Base-by-base conservation (phyloP, 2,329 filamentous ascomycete species). In the Trichoderma koningii region DNA sequence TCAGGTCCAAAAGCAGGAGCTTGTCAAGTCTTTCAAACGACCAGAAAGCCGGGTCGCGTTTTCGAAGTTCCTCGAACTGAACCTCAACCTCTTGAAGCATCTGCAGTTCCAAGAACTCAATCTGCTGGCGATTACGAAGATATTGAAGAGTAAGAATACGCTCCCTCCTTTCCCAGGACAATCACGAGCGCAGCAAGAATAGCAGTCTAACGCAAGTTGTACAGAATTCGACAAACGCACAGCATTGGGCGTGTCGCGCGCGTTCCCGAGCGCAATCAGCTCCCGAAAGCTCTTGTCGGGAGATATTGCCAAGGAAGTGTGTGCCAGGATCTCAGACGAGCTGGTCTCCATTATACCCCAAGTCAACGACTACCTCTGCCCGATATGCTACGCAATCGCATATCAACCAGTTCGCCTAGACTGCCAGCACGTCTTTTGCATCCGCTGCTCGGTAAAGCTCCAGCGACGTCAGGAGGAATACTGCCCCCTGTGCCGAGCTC, bases 201-300 rank as follows among this genome's bases (percentile, higher is more conserved):
- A 14, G 44, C 3, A 12, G 17, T 21, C 34, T 63, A 21, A 50
- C 28, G 23, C 26, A 53, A 21, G 17, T 14, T 38, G 9, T 68
- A 88, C 69, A 93, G 87, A 94, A 77, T 96, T 96, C 73, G 91
- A 95, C 77, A 96, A 96, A 76, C 86, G 87, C 66, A 96, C 92
- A 1, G 87, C 89, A 0, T 80, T 96, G 21, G 87, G 89, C 28
- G 87, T 89, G 1, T 87, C 87, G 45, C 79, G 84, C 42, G 82
- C 81, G 0, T 90, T 92, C 69, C 86, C 87, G 0, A 78, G 81
- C 9, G 79, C 82, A 26, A 82, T 91, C 60, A 79, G 82, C 61
- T 83, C 86, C 3, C 82, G 85, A 23, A 83, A 83, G 55, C 83
- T 89, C 44, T 81, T 91, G 66, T 83, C 88, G 1, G 84, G 87